phyloP scores from a whole-genome alignment of 139 green algal genomes.

The Edaphochlamys debaryana region DNA sequence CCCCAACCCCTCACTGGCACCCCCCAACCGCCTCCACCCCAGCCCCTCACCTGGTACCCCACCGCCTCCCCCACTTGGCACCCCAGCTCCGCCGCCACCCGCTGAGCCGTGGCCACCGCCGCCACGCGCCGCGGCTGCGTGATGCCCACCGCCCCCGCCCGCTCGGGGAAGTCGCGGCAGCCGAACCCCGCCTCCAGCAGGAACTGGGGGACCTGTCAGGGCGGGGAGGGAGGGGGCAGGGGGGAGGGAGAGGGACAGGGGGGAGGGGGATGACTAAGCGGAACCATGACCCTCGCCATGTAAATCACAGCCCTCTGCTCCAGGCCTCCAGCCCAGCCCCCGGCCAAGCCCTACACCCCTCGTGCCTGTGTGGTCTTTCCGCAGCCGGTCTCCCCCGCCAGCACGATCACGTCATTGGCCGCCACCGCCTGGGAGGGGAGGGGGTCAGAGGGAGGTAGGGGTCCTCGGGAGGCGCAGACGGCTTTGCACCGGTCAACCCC shows the following conservation, averaged over 20 bases:
- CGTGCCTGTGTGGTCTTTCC: constrained; percentile 94
- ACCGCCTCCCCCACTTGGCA: constrained; percentile 77
- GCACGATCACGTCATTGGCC: constrained; percentile 77
- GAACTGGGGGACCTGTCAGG: constrained; percentile 92
- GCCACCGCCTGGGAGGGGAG: constrained; percentile 55
- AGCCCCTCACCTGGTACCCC: constrained; percentile 93
- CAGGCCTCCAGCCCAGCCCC: too few relatives aligned
- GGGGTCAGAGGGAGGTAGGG: too few relatives aligned
- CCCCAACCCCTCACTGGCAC: too few relatives aligned
- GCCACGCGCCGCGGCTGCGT: constrained; percentile 94
- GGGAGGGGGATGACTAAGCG: too few relatives aligned
- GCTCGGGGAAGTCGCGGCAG: constrained; percentile 74
- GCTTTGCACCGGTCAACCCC: too few relatives aligned
- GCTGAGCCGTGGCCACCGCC: constrained; percentile 80
- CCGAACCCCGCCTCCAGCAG: constrained; percentile 94
- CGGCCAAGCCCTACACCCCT: too few relatives aligned
- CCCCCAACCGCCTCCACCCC: too few relatives aligned
- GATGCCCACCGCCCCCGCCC: constrained; percentile 72
- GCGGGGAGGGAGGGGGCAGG: background rate
- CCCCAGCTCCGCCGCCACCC: constrained; percentile 88
- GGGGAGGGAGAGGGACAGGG: background rate
- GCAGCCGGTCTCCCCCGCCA: constrained; percentile 93
- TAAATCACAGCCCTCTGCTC: too few relatives aligned
- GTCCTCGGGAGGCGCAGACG: too few relatives aligned
- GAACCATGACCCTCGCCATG: too few relatives aligned